phyloP scores from a whole-genome alignment of 2,329 filamentous ascomycete species.

The Aspergillus sp. region DNA sequence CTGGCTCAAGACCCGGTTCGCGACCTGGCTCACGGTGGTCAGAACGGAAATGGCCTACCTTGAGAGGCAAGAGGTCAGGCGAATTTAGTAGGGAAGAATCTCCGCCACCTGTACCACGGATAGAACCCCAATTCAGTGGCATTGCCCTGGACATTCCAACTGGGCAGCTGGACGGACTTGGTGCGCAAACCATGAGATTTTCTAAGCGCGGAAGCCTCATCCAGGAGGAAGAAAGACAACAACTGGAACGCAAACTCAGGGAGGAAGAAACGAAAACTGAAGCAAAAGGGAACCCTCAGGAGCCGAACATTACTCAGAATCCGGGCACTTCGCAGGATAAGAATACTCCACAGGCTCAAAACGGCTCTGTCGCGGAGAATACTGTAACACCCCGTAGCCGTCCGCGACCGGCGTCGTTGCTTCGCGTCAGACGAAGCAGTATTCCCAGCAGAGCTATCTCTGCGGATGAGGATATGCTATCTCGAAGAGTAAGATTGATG shows the following conservation, averaged over 20 bases:
- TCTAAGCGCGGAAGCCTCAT: conserved; percentile 62
- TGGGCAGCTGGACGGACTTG: conserved; percentile 53
- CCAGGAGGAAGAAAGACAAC: conserved; percentile 46
- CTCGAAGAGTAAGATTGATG: conserved; percentile 63
- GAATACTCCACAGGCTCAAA: conserved; percentile 15
- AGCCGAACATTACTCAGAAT: background rate
- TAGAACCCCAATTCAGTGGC: conserved; percentile 44
- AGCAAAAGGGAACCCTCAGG: background rate
- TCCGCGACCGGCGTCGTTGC: conserved; percentile 35
- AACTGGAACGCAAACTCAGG: conserved; percentile 31
- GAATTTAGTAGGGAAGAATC: conserved; percentile 35
- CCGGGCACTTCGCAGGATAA: background rate
- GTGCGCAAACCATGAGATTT: conserved; percentile 55
- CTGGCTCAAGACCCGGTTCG: conserved; percentile 39
- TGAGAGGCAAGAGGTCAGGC: conserved; percentile 33
- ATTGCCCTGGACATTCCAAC: conserved; percentile 58
- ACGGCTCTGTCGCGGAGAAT: conserved; percentile 18
- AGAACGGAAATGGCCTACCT: conserved; percentile 43
- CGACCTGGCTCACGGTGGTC: conserved; percentile 45
- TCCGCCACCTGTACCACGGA: conserved; percentile 34
- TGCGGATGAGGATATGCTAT: conserved; percentile 64
- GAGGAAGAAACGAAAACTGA: conserved; percentile 15
- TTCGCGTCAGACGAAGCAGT: conserved; percentile 37
- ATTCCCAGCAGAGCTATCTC: conserved; percentile 55
- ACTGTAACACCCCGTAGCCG: conserved; percentile 27